Conservation (phyloP, 176 grass and related monocot genomes). For the Hyparrhenia diplandra region DNA sequence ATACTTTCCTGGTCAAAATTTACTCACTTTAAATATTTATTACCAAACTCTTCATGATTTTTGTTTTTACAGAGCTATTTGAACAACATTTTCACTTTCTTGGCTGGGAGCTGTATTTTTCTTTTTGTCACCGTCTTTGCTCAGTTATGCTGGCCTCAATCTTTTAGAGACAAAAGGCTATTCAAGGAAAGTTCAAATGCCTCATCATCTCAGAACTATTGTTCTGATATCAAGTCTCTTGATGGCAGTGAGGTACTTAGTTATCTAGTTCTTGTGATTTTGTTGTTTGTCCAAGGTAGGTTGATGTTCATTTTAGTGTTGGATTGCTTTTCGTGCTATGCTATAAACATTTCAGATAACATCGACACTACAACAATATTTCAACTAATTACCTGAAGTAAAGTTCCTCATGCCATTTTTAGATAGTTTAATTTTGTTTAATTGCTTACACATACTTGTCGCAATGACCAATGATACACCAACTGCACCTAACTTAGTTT, state of each 20-base stretch:
- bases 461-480: background rate
- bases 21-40: background rate
- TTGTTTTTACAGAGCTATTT: constrained; percentile 46
- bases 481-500: too few species aligned
- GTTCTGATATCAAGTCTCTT: constrained; percentile 38
- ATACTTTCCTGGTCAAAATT: background rate
- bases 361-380: background rate
- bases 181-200: constrained; percentile 30
- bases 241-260: constrained; percentile 50
- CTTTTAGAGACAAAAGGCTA: constrained; percentile 41
- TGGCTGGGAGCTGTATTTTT: constrained; percentile 61
- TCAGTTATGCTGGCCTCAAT: constrained; percentile 48
- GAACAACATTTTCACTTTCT: constrained; percentile 47
- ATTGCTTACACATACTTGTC: background rate
- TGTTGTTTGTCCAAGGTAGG: background rate
- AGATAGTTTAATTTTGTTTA: background rate
- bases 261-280: background rate
- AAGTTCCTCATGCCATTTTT: background rate
- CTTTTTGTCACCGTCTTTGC: constrained; percentile 47
- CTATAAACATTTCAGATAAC: background rate
- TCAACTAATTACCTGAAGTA: background rate
- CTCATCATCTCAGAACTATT: constrained; percentile 42
- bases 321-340: background rate
- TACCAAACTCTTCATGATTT: background rate
- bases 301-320: background rate